Evolutionary conservation across 73 alveolate species (phyloP).

Genomic region (Stentor coeruleus): DNA sequence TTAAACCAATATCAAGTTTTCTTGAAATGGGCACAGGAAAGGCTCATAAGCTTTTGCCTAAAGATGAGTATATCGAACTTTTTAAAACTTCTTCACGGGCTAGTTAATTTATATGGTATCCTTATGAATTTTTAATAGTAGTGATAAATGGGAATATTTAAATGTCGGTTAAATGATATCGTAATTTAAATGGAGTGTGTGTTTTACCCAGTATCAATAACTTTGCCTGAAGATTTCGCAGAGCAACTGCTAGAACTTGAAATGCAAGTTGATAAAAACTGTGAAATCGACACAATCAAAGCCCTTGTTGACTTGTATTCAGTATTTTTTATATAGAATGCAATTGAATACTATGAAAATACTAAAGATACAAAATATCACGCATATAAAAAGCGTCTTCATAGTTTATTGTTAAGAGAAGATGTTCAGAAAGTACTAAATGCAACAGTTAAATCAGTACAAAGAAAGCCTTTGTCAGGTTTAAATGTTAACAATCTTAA

Average conservation of each 20-base stretch:
- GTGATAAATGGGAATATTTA: neutral
- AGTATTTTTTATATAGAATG: neutral
- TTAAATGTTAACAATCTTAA: neutral
- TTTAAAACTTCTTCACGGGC: neutral
- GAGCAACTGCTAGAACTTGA: neutral
- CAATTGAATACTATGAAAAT: neutral
- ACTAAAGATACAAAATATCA: neutral
- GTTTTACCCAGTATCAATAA: neutral
- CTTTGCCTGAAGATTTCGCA: neutral
- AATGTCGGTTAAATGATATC: too few species aligned
- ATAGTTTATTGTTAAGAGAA: neutral
- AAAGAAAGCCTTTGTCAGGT: neutral
- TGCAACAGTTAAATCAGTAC: neutral
- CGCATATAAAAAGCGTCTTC: neutral
- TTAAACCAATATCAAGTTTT: neutral
- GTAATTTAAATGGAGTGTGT: too few species aligned
- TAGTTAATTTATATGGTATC: neutral
- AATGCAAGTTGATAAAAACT: neutral
- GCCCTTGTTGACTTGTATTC: neutral
- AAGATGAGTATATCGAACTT: neutral
- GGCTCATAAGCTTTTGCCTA: constrained; percentile 27
- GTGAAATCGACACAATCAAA: neutral
- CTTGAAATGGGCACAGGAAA: constrained; percentile 10
- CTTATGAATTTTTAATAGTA: too few species aligned
- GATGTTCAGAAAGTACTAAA: neutral